Percentiles rank a stretch among this genome's conserved stretches.
Evolutionary conservation across 2,329 filamentous ascomycete species (phyloP).

Genomic region (Orbilia ellipsospora): DNA sequence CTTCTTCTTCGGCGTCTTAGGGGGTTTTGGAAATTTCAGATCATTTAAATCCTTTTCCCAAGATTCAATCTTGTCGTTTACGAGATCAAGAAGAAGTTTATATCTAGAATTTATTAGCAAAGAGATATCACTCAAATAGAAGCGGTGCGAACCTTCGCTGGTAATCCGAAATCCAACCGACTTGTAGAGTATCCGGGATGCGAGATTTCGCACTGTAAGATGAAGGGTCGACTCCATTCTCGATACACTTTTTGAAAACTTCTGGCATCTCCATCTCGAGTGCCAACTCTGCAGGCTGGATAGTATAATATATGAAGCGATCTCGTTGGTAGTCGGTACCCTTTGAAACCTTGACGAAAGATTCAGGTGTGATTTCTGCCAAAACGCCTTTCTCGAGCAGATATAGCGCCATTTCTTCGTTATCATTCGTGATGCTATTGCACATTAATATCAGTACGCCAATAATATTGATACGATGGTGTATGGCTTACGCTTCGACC

Average conservation of each 20-base stretch:
- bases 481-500: conserved; percentile 21
- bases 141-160: conserved; percentile 9
- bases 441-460: conserved; percentile 68
- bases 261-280: conserved; percentile 65
- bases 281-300: conserved; percentile 76
- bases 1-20: neutral
- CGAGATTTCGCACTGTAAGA: conserved; percentile 63
- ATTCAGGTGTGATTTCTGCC: conserved; percentile 71
- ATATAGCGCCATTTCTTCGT: conserved; percentile 68
- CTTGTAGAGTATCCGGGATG: neutral
- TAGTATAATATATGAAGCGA: conserved; percentile 62
- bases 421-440: conserved; percentile 58
- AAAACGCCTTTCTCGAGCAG: conserved; percentile 74
- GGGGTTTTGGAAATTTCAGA: neutral
- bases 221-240: conserved; percentile 74
- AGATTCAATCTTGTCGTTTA: neutral
- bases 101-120: conserved; percentile 1
- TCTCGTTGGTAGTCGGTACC: conserved; percentile 6
- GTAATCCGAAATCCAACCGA: conserved; percentile 60
- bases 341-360: conserved; percentile 69
- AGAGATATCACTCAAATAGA: neutral
- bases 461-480: no score
- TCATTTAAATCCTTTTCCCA: neutral
- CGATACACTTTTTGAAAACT: conserved; percentile 71
- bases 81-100: neutral